phyloP scores from a whole-genome alignment of 192 early-diverging fungal species.

The Martensiomyces pterosporus region DNA sequence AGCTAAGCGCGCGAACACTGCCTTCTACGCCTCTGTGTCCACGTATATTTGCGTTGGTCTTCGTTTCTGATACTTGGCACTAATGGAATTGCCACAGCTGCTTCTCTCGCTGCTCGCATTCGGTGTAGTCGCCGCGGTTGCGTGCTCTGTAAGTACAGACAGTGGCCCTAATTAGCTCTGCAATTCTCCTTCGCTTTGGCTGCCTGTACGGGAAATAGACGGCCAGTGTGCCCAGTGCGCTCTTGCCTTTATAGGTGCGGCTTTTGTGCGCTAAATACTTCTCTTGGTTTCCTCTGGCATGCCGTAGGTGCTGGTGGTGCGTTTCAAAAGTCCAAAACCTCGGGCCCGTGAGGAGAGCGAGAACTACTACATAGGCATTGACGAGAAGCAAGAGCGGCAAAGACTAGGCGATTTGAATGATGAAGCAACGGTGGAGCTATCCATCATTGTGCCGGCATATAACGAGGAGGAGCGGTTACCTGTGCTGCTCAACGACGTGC shows the following conservation, averaged over 20 bases:
- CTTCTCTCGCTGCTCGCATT: neutral
- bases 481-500: constrained; percentile 77
- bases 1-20: too few relatives aligned
- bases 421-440: constrained; percentile 54
- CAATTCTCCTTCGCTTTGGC: too few relatives aligned
- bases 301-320: constrained; percentile 29
- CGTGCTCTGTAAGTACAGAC: neutral
- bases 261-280: too few relatives aligned
- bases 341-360: constrained; percentile 46
- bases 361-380: constrained; percentile 41
- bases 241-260: too few relatives aligned
- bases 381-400: constrained; percentile 33
- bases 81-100: neutral
- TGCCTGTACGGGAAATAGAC: too few relatives aligned
- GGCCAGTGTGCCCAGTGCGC: too few relatives aligned
- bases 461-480: constrained; percentile 85
- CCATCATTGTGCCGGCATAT: constrained; percentile 86
- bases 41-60: neutral
- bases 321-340: constrained; percentile 40
- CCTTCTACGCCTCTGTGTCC: neutral
- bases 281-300: too few relatives aligned
- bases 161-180: too few relatives aligned
- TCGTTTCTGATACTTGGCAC: neutral
- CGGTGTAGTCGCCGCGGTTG: neutral
- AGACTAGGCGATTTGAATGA: constrained; percentile 23